Percentiles rank a stretch among this genome's conserved stretches.
phyloP scores from a whole-genome alignment of 164 flowering plant genomes.

The Tetracentron sinense region DNA sequence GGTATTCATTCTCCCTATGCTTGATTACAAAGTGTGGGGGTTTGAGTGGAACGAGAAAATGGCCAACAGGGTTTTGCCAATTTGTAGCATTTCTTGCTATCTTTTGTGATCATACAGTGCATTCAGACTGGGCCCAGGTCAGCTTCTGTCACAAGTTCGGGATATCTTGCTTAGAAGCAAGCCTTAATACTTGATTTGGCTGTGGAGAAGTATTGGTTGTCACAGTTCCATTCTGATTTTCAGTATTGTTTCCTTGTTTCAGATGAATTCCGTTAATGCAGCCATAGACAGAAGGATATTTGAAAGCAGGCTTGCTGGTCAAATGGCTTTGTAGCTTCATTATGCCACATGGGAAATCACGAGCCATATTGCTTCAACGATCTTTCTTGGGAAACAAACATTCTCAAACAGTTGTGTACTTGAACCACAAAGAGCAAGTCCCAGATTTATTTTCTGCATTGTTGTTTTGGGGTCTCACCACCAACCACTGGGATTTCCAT shows the following conservation, averaged over 20 bases:
- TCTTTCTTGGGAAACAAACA: no score
- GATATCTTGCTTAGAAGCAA: slow-evolving; percentile 35
- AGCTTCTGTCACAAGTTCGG: slow-evolving; percentile 69
- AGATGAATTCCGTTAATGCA: slow-evolving; percentile 98
- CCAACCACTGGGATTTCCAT: no score
- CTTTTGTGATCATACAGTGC: slow-evolving; percentile 55
- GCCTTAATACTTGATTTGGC: slow-evolving; percentile 14
- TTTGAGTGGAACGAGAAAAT: slow-evolving; percentile 50
- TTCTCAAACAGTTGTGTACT: no score
- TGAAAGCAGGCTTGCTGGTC: slow-evolving; percentile 96
- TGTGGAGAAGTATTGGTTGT: slow-evolving; percentile 9
- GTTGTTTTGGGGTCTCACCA: no score
- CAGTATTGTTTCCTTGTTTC: slow-evolving; percentile 33
- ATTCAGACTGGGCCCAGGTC: slow-evolving; percentile 88
- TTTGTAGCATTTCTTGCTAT: slow-evolving; percentile 34
- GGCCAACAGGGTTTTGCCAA: slow-evolving; percentile 48
- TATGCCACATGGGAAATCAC: slow-evolving; percentile 2
- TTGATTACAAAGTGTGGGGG: slow-evolving; percentile 35
- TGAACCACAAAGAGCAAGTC: no score
- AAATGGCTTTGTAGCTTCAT: slow-evolving; percentile 77
- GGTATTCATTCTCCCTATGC: slow-evolving; percentile 38
- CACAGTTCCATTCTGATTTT: slow-evolving; percentile 23
- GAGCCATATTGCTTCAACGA: no score
- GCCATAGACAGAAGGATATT: slow-evolving; percentile 93
- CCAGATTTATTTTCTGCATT: no score